A percentile compares a stretch with the other conserved stretches of the same genome.
Conservation (phyloP, 2,329 filamentous ascomycete species). For the Cercospora sesami region DNA sequence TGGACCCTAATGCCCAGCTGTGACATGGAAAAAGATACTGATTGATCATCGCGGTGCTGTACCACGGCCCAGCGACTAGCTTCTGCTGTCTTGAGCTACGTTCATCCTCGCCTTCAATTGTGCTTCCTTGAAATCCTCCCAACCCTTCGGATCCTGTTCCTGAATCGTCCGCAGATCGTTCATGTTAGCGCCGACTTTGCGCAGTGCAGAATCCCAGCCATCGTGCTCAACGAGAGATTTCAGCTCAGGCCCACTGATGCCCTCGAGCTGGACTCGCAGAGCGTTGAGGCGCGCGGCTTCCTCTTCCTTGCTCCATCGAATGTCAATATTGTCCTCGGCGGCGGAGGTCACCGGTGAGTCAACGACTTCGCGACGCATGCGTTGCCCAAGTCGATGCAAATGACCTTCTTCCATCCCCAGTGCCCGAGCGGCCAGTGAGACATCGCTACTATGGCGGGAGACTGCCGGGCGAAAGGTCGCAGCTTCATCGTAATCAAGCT, state of each 20-base stretch:
- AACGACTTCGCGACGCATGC: conserved; percentile 64
- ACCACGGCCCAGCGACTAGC: background rate
- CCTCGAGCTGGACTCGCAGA: conserved; percentile 47
- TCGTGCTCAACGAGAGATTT: conserved; percentile 59
- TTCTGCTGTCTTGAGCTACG: conserved; percentile 23
- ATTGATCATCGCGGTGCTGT: conserved; percentile 1
- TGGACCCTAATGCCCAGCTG: background rate
- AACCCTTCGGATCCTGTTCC: conserved; percentile 41
- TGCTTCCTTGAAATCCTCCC: conserved; percentile 40
- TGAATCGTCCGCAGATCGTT: conserved; percentile 65
- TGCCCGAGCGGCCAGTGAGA: conserved; percentile 65
- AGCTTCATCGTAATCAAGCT: conserved; percentile 37
- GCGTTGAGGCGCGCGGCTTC: conserved; percentile 42
- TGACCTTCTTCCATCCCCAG: conserved; percentile 69
- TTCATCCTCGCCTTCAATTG: conserved; percentile 41
- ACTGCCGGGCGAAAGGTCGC: conserved; percentile 43
- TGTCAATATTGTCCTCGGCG: conserved; percentile 20
- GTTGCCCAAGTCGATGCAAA: conserved; percentile 67
- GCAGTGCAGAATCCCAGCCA: conserved; percentile 63
- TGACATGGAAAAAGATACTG: background rate
- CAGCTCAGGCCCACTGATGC: conserved; percentile 61
- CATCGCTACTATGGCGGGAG: conserved; percentile 63
- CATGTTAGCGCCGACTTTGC: conserved; percentile 64
- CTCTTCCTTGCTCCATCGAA: conserved; percentile 36
- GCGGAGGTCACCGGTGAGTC: conserved; percentile 42